Base-by-base conservation (phyloP, 352 stramenopile species). In the Pythium graminicola region DNA sequence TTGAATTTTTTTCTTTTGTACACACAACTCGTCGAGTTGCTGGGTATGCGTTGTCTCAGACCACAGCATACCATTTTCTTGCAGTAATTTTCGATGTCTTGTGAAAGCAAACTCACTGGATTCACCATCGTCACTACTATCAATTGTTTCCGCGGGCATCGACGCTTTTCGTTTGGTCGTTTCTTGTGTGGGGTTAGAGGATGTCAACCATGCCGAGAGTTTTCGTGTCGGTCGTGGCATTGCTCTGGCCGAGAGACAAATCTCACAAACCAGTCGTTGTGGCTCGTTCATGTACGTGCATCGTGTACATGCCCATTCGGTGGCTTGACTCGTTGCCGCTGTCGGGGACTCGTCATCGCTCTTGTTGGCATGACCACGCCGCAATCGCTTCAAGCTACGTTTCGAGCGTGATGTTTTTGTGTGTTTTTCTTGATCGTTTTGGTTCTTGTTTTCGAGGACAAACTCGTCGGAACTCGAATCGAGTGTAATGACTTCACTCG, bases 1-100 rank as follows among this genome's bases (percentile, higher is more conserved):
- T 27, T 84, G 67, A 9, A 82, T 53, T 60, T 94, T 94, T 47
- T 89, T 90, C 62, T 86, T 89, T 54, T 88, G 84, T 17, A 94
- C 65, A 46, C 79, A 88, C 2, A 94, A 57, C 1, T 94, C 72
- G n/a, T 85, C 73, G 6, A 85, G 61, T 3, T 50, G 62, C 17
- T 64, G 59, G 0, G 79, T 76, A 1, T 48, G 42, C 38, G 77
- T 69, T 13, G 65, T 39, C 29, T 88, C 77, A 7, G 62, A 54
- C 83, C 79, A 94, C 4, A 91, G 48, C 14, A 28, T 1, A 31
- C 42, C 48, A 39, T 54, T 4, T 29, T 10, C 4, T 29, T n/a
- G n/a, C n/a, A n/a, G 10, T 24, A 24, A 10, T 63, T 55, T 3
- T 20, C 31, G 32, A 33, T 2, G 14, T n/a, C n/a, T n/a, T n/a